Base-by-base conservation (phyloP, 768 basidiomycete genomes). In the Neoboletus brunneissimus region DNA sequence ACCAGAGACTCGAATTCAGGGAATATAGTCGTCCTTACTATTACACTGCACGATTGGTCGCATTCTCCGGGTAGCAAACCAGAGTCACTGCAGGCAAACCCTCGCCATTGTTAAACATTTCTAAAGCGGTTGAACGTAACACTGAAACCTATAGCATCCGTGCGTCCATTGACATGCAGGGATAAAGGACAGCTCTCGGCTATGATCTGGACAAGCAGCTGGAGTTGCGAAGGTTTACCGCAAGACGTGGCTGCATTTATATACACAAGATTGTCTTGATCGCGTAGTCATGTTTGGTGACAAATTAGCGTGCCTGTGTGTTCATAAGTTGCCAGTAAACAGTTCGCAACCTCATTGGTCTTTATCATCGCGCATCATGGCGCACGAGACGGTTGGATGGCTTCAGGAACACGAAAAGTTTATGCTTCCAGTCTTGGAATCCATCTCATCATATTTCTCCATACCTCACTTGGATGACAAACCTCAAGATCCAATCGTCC, bases 401-500 rank as follows among this genome's bases (percentile, higher is more conserved):
- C 53, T 56, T 18, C 53, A 38, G 13, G 63, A 67, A 44, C 50
- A 56, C 32, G 67, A 65, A 48, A 51, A 42, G 37, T 59, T 65
- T 35, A 37, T 37, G 1, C 60, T 71, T 31, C 60, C 61, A 6
- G n/a, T 16, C 22, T 70, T 84, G 22, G 70, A 79, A 10, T 71
- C 73, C 7, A 67, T 84, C 43, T 60, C 69, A 16, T 75, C 81
- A 0, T 68, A 57, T 15, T 90, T 91, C 69, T 84, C 80, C 53
- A 75, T 89, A n/a, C 85, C 88, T 11, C 70, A 62, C n/a, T 71
- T 92, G 44, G 72, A 77, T n/a, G 81, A 90, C 56, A 83, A 80
- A 59, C 89, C 89, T 3, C 89, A 91, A 65, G 85, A 92, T 67
- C 89, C 89, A 2, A 89, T 91, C 59, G 74, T 91, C 69, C 84